phyloP scores from a whole-genome alignment of 2,329 filamentous ascomycete genomes.

The Epichloe bromicola region DNA sequence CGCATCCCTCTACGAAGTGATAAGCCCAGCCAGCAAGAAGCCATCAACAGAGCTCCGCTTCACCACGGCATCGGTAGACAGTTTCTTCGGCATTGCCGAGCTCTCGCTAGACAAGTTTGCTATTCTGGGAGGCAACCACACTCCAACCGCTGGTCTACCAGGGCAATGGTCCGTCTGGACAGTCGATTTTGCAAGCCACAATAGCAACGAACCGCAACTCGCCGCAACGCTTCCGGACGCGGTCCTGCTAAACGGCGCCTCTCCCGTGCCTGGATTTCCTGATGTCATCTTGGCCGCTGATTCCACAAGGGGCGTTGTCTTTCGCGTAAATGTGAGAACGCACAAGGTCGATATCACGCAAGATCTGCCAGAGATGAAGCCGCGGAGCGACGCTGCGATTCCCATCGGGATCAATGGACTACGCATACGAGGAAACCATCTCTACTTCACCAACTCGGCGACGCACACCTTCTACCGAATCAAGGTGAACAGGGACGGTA shows the following conservation, averaged over 20 bases:
- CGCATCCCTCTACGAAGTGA: neutral
- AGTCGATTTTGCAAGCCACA: neutral
- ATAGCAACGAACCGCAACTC: neutral
- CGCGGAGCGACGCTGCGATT: constrained; percentile 26
- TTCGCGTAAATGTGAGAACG: constrained; percentile 13
- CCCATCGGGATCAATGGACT: constrained; percentile 20
- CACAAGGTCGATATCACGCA: constrained; percentile 9
- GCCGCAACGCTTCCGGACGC: neutral
- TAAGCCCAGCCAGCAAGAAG: neutral
- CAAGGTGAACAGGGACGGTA: constrained; percentile 6
- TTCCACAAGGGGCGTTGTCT: constrained; percentile 13
- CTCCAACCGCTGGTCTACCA: neutral
- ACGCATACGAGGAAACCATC: constrained; percentile 28
- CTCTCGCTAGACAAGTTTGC: neutral
- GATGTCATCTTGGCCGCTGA: constrained; percentile 8
- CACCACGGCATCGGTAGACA: neutral
- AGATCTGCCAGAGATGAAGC: constrained; percentile 18
- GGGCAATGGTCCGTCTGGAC: neutral
- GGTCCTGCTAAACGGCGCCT: neutral
- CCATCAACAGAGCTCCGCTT: neutral
- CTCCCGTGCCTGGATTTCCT: neutral
- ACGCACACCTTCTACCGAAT: constrained; percentile 15
- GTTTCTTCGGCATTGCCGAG: constrained; percentile 6
- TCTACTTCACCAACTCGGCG: constrained; percentile 35
- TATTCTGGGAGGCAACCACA: constrained; percentile 3